A percentile compares a stretch with the other conserved stretches of the same genome.
These are phyloP conservation scores for Cutaneotrichosporon cavernicola DNA, from an alignment of 1,284 basidiomycete species.

Conservation along the genomic window DNA sequence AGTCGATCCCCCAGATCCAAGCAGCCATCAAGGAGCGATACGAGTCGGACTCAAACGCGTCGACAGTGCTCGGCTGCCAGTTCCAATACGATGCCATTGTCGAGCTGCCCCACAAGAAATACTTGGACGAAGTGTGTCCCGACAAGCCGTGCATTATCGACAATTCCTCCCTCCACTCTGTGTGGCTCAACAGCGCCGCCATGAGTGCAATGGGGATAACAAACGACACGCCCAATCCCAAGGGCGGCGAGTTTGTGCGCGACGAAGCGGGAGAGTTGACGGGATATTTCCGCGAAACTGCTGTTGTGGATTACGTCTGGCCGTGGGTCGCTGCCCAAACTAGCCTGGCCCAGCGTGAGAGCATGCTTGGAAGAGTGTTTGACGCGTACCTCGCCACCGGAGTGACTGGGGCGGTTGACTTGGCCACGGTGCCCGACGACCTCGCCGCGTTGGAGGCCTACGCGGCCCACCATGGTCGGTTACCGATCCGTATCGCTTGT, in stretches of 20 bases:
- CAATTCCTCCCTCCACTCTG: slow-evolving; percentile 32
- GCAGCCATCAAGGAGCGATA: slow-evolving; percentile 16
- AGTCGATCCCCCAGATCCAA: slow-evolving; percentile 25
- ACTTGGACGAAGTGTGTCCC: slow-evolving; percentile 32
- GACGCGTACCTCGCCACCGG: slow-evolving; percentile 33
- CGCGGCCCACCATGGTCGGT: slow-evolving; percentile 13
- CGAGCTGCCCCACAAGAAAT: slow-evolving; percentile 22
- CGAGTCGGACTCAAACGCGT: slow-evolving; percentile 16
- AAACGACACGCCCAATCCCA: slow-evolving; percentile 26
- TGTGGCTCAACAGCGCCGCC: slow-evolving; percentile 38
- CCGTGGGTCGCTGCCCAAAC: slow-evolving; percentile 28
- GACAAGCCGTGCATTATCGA: slow-evolving; percentile 42
- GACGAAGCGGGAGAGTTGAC: slow-evolving; percentile 35
- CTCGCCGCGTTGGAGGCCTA: slow-evolving; percentile 33
- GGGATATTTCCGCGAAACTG: slow-evolving; percentile 34
- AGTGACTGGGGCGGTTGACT: slow-evolving; percentile 35
- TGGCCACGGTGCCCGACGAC: slow-evolving; percentile 32
- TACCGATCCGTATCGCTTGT: slow-evolving; percentile 35
- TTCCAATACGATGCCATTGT: slow-evolving; percentile 35
- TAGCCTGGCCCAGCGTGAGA: slow-evolving; percentile 23
- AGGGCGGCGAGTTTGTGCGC: slow-evolving; percentile 35
- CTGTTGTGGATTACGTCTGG: slow-evolving; percentile 32
- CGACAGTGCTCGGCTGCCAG: slow-evolving; percentile 27
- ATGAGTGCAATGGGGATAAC: slow-evolving; percentile 31
- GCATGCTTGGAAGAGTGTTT: slow-evolving; percentile 27